Evolutionary conservation across 1,284 basidiomycete genomes (phyloP).

Genomic region (Trichosporon faecale): DNA sequence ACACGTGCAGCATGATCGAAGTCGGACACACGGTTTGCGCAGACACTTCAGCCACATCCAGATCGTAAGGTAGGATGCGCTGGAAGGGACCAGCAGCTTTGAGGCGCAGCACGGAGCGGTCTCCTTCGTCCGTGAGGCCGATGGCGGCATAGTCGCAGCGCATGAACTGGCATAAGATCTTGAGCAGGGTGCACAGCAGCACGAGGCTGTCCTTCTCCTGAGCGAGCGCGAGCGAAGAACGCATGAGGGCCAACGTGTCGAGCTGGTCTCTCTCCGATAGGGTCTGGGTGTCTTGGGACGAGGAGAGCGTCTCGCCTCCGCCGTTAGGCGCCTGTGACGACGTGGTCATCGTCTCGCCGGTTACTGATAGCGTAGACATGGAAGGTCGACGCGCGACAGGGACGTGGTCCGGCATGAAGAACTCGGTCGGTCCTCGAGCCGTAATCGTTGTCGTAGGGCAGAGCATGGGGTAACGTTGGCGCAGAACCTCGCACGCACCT

Average conservation of each 20-base stretch:
- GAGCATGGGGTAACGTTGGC: conserved; percentile 18
- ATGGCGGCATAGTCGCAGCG: conserved; percentile 44
- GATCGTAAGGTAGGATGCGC: conserved; percentile 33
- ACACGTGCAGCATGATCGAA: conserved; percentile 39
- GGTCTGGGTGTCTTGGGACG: conserved; percentile 12
- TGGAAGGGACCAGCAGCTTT: conserved; percentile 37
- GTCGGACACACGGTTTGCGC: conserved; percentile 33
- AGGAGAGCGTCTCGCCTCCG: background rate
- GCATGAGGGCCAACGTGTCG: conserved; percentile 32
- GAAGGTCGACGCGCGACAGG: background rate
- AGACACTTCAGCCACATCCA: conserved; percentile 29
- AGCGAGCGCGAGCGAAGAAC: conserved; percentile 40
- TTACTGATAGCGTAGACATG: conserved; percentile 10
- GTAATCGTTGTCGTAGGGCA: conserved; percentile 1
- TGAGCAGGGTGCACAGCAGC: conserved; percentile 35
- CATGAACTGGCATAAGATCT: conserved; percentile 39
- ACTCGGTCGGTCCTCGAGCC: conserved; percentile 22
- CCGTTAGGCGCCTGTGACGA: background rate
- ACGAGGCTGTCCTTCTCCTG: conserved; percentile 39
- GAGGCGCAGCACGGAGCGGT: conserved; percentile 29
- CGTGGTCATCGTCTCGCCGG: conserved; percentile 16
- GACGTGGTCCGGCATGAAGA: conserved; percentile 13
- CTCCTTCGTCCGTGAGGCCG: conserved; percentile 31
- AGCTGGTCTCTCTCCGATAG: conserved; percentile 14
- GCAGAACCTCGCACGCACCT: conserved; percentile 28